These are phyloP conservation scores for Naganishia friedmannii DNA, from an alignment of 768 basidiomycete species.

Conservation along the genomic window DNA sequence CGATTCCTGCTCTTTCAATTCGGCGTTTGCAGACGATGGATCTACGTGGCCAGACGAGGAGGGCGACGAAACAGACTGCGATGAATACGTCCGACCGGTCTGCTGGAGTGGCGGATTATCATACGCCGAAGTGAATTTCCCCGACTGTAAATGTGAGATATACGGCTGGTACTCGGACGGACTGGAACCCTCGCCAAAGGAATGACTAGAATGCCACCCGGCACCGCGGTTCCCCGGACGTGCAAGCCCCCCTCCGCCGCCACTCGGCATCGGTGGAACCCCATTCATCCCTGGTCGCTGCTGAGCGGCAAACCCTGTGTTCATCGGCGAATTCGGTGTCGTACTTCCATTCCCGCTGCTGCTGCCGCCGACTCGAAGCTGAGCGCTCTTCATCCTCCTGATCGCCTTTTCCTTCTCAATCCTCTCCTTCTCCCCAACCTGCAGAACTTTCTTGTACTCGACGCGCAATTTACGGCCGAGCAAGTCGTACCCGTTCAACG, in stretches of 20 bases:
- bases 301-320: conserved; percentile 6
- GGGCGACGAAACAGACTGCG: conserved; percentile 7
- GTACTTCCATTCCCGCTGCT: not conserved
- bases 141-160: not conserved
- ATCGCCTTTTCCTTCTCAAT: conserved; percentile 99
- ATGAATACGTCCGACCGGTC: not conserved
- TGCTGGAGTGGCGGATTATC: not conserved
- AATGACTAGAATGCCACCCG: conserved; percentile 7
- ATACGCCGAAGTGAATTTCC: not conserved
- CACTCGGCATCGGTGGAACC: conserved; percentile 6
- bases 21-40: not conserved
- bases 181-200: not conserved
- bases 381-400: conserved; percentile 95
- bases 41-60: not conserved
- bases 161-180: conserved; percentile 5
- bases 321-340: conserved; percentile 10
- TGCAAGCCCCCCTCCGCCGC: not conserved
- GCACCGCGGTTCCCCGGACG: not conserved
- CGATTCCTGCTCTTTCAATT: conserved; percentile 11
- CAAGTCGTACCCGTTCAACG: conserved; percentile 58
- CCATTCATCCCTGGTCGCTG: conserved; percentile 20
- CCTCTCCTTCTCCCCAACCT: conserved; percentile 96
- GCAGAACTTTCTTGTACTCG: conserved; percentile 99
- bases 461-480: conserved; percentile 89
- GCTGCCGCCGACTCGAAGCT: conserved; percentile 57